These are phyloP conservation scores for Paramecium sonneborni DNA, from an alignment of 73 alveolate genomes.

Conservation along the genomic window DNA sequence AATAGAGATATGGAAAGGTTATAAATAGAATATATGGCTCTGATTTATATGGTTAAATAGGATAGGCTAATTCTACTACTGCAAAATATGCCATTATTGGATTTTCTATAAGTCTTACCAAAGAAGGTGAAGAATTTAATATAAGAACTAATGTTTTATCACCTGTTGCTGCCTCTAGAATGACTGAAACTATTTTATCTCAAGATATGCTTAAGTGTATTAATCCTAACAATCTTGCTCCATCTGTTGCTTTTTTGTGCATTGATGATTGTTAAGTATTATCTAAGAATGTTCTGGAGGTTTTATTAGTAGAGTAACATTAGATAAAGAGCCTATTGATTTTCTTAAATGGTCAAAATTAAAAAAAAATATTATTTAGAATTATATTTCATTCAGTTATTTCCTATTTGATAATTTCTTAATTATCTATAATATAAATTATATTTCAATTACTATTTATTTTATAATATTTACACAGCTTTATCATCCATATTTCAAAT, in stretches of 20 bases:
- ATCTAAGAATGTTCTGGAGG: slow-evolving; percentile 63
- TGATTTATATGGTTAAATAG: slow-evolving; percentile 94
- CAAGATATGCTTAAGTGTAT: slow-evolving; percentile 73
- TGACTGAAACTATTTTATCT: slow-evolving; percentile 83
- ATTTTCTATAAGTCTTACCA: slow-evolving; percentile 86
- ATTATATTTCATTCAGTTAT: not conserved
- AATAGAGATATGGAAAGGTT: slow-evolving; percentile 89
- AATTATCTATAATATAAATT: too few species aligned
- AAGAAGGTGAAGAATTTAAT: slow-evolving; percentile 89
- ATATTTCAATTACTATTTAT: too few species aligned
- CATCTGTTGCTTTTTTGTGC: slow-evolving; percentile 75
- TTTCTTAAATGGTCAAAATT: not conserved
- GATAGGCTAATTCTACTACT: slow-evolving; percentile 87
- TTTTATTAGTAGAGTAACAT: slow-evolving; percentile 55
- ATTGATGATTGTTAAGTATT: slow-evolving; percentile 52
- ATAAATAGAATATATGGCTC: slow-evolving; percentile 87
- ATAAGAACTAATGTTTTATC: slow-evolving; percentile 88
- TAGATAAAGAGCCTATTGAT: not conserved
- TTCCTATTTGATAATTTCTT: too few species aligned
- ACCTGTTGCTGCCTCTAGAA: slow-evolving; percentile 87
- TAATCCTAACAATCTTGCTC: slow-evolving; percentile 77
- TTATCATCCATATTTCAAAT: too few species aligned
- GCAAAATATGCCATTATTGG: slow-evolving; percentile 94
- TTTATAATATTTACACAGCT: too few species aligned
- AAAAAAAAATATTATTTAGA: not conserved